Percentiles rank a stretch among this genome's conserved stretches.
Conservation (phyloP, 2,329 filamentous ascomycete species). For the Neurospora sp. region DNA sequence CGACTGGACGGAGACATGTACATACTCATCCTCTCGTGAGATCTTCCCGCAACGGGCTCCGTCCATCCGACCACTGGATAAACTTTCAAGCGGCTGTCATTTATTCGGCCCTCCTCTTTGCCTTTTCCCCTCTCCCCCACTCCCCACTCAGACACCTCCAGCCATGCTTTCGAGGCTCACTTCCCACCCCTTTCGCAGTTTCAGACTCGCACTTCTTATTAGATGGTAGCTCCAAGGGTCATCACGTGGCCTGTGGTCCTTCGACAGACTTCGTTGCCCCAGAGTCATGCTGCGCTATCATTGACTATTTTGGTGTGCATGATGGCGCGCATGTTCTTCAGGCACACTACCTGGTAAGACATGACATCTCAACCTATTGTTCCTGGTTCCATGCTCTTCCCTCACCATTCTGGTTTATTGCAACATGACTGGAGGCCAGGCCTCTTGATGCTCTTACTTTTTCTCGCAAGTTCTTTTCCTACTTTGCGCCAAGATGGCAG, state of each 20-base stretch:
- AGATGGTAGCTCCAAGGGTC: not conserved
- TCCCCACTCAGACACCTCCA: not conserved
- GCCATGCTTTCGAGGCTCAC: not conserved
- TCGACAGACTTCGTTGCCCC: not conserved
- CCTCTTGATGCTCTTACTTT: not conserved
- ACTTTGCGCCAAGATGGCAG: not conserved
- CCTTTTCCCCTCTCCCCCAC: not conserved
- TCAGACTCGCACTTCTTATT: not conserved
- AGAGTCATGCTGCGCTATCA: not conserved
- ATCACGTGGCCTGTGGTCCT: not conserved
- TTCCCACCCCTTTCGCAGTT: not conserved
- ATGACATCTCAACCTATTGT: not conserved
- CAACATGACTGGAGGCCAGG: not conserved
- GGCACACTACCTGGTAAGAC: not conserved
- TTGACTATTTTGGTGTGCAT: not conserved
- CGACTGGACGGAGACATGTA: not conserved
- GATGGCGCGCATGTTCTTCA: not conserved
- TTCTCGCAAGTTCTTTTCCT: not conserved
- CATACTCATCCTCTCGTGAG: not conserved
- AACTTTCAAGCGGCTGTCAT: not conserved
- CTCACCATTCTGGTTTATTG: not conserved
- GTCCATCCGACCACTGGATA: not conserved
- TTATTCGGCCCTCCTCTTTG: not conserved
- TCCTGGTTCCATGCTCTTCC: not conserved
- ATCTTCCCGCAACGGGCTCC: not conserved